Evolutionary conservation across 441 rosid genomes (phyloP).

Genomic region (Adansonia rubrostipa): DNA sequence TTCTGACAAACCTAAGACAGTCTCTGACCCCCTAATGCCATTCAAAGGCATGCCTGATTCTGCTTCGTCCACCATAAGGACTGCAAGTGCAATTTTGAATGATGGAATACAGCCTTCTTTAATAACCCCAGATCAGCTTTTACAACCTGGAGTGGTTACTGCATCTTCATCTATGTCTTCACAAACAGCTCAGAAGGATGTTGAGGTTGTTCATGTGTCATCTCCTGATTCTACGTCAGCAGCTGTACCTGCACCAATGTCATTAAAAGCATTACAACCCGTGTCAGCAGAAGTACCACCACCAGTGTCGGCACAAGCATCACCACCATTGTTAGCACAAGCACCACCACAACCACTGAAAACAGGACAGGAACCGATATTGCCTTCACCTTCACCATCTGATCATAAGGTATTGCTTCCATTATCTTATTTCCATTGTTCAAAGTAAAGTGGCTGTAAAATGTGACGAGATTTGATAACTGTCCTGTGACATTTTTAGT

Average conservation of each 20-base stretch:
- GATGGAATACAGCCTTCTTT: conserved; percentile 39
- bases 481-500: not conserved
- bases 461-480: not conserved
- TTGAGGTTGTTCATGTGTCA: conserved; percentile 41
- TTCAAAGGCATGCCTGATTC: conserved; percentile 38
- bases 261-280: conserved; percentile 18
- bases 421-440: not conserved
- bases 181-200: conserved; percentile 43
- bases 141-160: conserved; percentile 38
- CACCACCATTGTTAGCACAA: conserved; percentile 23
- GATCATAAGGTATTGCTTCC: conserved; percentile 41
- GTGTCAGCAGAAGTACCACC: conserved; percentile 19
- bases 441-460: not conserved
- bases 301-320: conserved; percentile 20
- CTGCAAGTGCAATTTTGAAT: conserved; percentile 29
- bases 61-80: conserved; percentile 11
- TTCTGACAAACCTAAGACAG: conserved; percentile 30
- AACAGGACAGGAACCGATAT: conserved; percentile 37
- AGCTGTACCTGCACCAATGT: conserved; percentile 8
- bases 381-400: conserved; percentile 45
- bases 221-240: conserved; percentile 27
- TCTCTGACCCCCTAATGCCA: conserved; percentile 31
- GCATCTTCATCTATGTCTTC: conserved; percentile 35
- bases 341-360: conserved; percentile 6
- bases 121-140: conserved; percentile 48